Evolutionary conservation across 805 yeast genomes (phyloP), one percentile per base, ranked within the genome.

Genomic region (Candida pseudofarinosa): DNA sequence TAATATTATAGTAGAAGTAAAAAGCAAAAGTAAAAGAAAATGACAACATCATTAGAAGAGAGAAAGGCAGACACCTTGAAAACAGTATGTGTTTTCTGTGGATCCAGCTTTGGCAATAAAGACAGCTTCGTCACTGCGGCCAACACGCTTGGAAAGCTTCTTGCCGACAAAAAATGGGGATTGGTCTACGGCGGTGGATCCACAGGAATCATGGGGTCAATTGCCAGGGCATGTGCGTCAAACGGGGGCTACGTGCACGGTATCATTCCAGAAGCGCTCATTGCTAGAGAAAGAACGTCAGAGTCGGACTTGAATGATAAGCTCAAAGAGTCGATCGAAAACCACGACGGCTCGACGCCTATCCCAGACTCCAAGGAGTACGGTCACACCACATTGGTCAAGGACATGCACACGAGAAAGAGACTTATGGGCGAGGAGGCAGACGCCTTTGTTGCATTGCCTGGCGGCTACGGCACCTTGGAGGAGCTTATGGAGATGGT

Each of bases 121-220:
- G 66, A 73, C 4, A 51, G 52, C 3, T 85, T 63, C 55, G 66
- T 81, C 12, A 67, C 65, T 2, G 68, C 68, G 26, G 90, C 95
- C 1, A 51, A 66, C n/a, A 59, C 72, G 19, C 66, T 88, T 35
- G 96, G 95, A 18, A 51, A 65, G 38, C 53, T 71, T 20, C 60
- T 88, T 48, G 85, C 88, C 18, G 52, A 60, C 16, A 68, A 70
- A 40, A 71, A 76, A 42, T 86, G 88, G 82, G 88, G 88, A 3
- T 66, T 88, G 33, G 91, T 88, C 7, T 88, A 88, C 55, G 96
- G 96, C 37, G 96, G 96, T 33, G 96, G 96, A 16, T 81, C 91
- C 28, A 84, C 89, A 1, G 91, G 93, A 3, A 60, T 86, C 39
- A 86, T 86, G 90, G 93, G 93, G 8, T 71, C 78, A 3, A 79